Percentiles rank a stretch among this genome's conserved stretches.
Evolutionary conservation across 306 rosid species (phyloP).

Genomic region (Dalbergia oliveri): DNA sequence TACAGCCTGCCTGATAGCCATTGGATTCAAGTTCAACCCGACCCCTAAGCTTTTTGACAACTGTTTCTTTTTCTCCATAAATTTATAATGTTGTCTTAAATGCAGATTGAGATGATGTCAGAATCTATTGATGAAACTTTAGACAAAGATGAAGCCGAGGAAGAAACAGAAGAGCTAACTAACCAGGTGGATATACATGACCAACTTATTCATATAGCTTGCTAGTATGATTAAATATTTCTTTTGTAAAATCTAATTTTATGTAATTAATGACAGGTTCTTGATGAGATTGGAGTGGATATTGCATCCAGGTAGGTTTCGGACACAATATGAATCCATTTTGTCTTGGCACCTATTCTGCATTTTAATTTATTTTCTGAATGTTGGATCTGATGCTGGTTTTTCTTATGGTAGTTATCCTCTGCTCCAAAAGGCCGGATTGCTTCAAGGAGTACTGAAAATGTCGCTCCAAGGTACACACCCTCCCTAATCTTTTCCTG

Average conservation of each 20-base stretch:
- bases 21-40: too few species aligned
- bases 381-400: conserved; percentile 38
- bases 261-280: conserved; percentile 68
- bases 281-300: conserved; percentile 98
- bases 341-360: conserved; percentile 11
- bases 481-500: conserved; percentile 1
- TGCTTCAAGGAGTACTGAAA: conserved; percentile 72
- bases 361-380: conserved; percentile 10
- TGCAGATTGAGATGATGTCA: conserved; percentile 99
- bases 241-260: conserved; percentile 30
- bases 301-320: conserved; percentile 94
- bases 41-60: background rate
- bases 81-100: conserved; percentile 2
- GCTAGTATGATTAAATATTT: background rate
- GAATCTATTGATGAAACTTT: conserved; percentile 96
- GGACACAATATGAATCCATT: conserved; percentile 21
- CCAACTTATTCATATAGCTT: conserved; percentile 34
- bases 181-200: conserved; percentile 71
- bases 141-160: conserved; percentile 98
- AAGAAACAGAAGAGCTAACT: conserved; percentile 98
- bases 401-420: conserved; percentile 68
- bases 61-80: conserved; percentile 1
- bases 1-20: background rate
- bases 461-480: conserved; percentile 65
- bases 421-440: conserved; percentile 98